Percentiles rank a stretch among this genome's conserved stretches.
phyloP scores from a whole-genome alignment of 768 basidiomycete genomes.

The Cystobasidium tubakii region DNA sequence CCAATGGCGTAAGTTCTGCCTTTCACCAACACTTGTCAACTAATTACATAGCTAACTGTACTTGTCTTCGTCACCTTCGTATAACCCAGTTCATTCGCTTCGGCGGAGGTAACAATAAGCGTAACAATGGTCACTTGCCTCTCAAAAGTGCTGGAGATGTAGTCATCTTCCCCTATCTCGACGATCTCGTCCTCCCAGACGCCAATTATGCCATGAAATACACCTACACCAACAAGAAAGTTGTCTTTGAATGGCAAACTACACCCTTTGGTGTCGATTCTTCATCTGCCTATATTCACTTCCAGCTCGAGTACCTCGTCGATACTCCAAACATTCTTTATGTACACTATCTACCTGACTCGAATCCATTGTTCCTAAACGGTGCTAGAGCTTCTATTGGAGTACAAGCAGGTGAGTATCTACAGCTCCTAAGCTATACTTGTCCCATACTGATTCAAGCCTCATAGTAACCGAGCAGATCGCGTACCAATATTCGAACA shows the following conservation, averaged over 20 bases:
- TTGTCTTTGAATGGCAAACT: background rate
- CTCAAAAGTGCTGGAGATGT: background rate
- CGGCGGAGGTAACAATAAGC: background rate
- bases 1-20: slow-evolving; percentile 7
- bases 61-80: background rate
- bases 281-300: background rate
- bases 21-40: background rate
- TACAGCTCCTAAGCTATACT: no score
- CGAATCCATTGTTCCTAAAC: background rate
- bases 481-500: background rate
- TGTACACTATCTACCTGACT: background rate
- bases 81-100: background rate
- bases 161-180: background rate
- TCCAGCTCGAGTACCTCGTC: background rate
- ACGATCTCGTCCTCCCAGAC: background rate
- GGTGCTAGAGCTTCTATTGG: background rate
- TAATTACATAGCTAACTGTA: background rate
- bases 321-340: background rate
- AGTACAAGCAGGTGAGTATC: background rate
- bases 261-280: background rate
- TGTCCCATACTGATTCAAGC: no score
- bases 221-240: slow-evolving; percentile 4
- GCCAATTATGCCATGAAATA: background rate
- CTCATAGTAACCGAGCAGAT: background rate
- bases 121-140: background rate